Conservation (phyloP, 164 flowering plant genomes). For the Houttuynia cordata region DNA sequence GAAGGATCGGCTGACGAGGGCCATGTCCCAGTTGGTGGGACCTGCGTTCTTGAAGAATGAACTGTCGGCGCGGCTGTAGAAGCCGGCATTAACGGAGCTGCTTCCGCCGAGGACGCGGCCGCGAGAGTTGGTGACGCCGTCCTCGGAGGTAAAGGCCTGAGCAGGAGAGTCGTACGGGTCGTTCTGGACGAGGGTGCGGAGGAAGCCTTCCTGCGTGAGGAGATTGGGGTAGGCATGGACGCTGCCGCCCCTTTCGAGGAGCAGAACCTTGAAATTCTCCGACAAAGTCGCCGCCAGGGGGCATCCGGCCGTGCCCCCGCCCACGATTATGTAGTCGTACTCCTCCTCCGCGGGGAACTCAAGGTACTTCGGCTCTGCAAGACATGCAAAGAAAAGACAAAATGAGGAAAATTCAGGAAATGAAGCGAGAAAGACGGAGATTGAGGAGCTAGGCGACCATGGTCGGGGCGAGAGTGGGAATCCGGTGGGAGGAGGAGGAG, state of each 20-base stretch:
- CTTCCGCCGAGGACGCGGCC: constrained; percentile 91
- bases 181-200: constrained; percentile 31
- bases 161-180: constrained; percentile 47
- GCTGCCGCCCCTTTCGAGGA: constrained; percentile 57
- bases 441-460: not conserved
- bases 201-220: constrained; percentile 60
- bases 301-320: constrained; percentile 93
- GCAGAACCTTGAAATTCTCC: constrained; percentile 30
- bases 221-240: constrained; percentile 7
- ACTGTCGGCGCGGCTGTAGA: constrained; percentile 57
- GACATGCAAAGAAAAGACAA: not conserved
- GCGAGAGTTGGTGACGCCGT: constrained; percentile 74
- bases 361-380: constrained; percentile 40
- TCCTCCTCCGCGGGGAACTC: constrained; percentile 45
- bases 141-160: constrained; percentile 67
- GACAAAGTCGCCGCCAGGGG: constrained; percentile 85
- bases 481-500: not conserved
- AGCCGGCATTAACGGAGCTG: constrained; percentile 81
- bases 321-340: constrained; percentile 78
- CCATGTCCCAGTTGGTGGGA: constrained; percentile 44
- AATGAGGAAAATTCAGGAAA: too few species aligned
- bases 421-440: not conserved
- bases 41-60: constrained; percentile 32
- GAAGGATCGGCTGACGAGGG: constrained; percentile 44
- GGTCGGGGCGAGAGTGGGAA: not conserved